Conservation (phyloP, 129 eudicot species). For the Artemisia argyi region DNA sequence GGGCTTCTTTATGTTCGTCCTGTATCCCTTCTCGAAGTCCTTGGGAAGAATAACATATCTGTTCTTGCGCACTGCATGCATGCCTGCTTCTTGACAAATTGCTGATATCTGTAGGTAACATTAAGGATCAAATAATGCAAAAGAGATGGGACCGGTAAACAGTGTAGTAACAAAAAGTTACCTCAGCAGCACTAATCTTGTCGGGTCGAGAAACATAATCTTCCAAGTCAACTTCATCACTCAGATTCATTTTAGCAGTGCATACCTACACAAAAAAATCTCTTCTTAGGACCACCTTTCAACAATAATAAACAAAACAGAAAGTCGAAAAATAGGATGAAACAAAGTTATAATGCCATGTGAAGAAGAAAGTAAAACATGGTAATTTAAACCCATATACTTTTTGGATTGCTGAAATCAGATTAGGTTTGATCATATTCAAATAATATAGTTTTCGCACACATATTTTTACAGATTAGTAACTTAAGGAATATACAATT, state of each 20-base stretch:
- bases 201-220: constrained; percentile 90
- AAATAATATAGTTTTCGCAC: too few relatives aligned
- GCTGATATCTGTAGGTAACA: constrained; percentile 56
- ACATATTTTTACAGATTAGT: too few relatives aligned
- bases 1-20: constrained; percentile 85
- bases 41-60: constrained; percentile 85
- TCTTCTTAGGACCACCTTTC: too few relatives aligned
- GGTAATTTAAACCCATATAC: neutral
- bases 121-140: too few relatives aligned
- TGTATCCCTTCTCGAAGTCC: constrained; percentile 83
- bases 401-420: too few relatives aligned
- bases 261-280: constrained; percentile 53
- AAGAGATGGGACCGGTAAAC: too few relatives aligned
- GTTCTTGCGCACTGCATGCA: constrained; percentile 96
- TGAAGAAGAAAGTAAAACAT: neutral
- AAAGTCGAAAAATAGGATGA: too few relatives aligned
- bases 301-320: too few relatives aligned
- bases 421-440: too few relatives aligned
- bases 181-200: constrained; percentile 98
- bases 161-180: neutral
- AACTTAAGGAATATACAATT: too few relatives aligned
- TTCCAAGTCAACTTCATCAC: constrained; percentile 91
- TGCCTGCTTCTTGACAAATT: constrained; percentile 88
- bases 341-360: too few relatives aligned
- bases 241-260: constrained; percentile 85